Evolutionary conservation across 805 yeast species (phyloP), one percentile per base, ranked within the genome.

Genomic region (Myxozyma sirexii): DNA sequence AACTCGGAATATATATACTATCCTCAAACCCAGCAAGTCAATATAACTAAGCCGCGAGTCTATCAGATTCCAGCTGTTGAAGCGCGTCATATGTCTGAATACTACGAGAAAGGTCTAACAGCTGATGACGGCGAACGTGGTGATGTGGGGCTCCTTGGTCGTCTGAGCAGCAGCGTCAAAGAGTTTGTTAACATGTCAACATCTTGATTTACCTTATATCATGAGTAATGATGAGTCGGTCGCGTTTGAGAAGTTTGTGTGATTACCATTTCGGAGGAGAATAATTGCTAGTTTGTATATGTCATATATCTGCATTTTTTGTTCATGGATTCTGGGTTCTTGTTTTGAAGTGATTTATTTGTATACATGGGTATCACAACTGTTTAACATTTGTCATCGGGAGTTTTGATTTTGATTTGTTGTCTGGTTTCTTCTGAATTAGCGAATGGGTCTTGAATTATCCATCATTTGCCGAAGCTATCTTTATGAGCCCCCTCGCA

Each of bases 11-110:
- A 29, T 31, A 49, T 57, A 2, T 57, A 52, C 42, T 42, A 52
- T 43, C 57, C 61, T 4, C 54, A 52, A 17, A 53, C 49, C 42
- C 49, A 46, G 24, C 50, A 46, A 10, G 8, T 23, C 21, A 31
- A 38, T 6, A 21, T 10, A 17, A 31, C 37, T 4, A 33, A 29
- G 24, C 56, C 60, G 3, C 46, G 52, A 6, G 38, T 44, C 6
- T 47, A 56, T 31, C 47, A 50, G 29, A 50, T 46, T 45, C 60
- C 56, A 19, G 41, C 44, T 6, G 50, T 41, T 33, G 27, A 53
- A 31, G 44, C 38, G 12, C 54, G 52, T 8, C 56, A 29, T 12
- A 23, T 23, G 42, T 31, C 55, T 8, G 43, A 49, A 7, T 12
- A 7, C 29, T 24, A 42, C 33, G 52, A 47, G 17, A 54, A 54